Evolutionary conservation across 768 basidiomycete genomes (phyloP), one percentile per base, ranked within the genome.

Genomic region (Russula olivacea): DNA sequence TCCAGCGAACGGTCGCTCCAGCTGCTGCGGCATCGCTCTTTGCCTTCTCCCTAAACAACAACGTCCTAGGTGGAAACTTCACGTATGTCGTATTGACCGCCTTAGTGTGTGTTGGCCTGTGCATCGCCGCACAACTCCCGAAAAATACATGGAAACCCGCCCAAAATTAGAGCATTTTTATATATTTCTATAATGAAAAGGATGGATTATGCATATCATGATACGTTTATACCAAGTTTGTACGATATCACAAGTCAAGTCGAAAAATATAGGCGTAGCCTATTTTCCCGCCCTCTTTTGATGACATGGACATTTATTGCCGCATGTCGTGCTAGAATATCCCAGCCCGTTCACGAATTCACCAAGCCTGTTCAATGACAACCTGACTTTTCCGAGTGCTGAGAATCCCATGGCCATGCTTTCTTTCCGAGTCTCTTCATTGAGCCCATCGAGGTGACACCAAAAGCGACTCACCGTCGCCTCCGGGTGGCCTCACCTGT

Each of bases 11-110:
- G 30, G 64, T 81, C 58, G 87, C 85, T 28, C 85, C 85, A 5
- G 81, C 81, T 14, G 69, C 76, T 3, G 77, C 85, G 4, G 84
- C 81, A 62, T 86, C 86, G 45, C 76, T 87, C 52, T 90, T 85
- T 73, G 84, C 88, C 32, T 70, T 88, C 48, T 87, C 87, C 1
- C 80, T 84, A 47, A 43, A 66, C 50, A 71, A 71, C 59, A 70
- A 79, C 49, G 76, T 81, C 63, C 71, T 85, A 49, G 81, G 80
- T 3, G 87, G 87, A n/a, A 50, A 66, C 64, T 41, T 66, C 10
- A 59, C 63, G 1, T 64, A 64, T 45, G 38, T 64, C 30, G 58
- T 59, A 12, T 17, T 64, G 47, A 12, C 32, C 1, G 21, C 21
- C n/a, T 19, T 55, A 2, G 58, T 49, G 7, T 53, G 63, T 17